Evolutionary conservation across 371 early-diverging fungal species (phyloP).

Genomic region (Circinella umbellata): DNA sequence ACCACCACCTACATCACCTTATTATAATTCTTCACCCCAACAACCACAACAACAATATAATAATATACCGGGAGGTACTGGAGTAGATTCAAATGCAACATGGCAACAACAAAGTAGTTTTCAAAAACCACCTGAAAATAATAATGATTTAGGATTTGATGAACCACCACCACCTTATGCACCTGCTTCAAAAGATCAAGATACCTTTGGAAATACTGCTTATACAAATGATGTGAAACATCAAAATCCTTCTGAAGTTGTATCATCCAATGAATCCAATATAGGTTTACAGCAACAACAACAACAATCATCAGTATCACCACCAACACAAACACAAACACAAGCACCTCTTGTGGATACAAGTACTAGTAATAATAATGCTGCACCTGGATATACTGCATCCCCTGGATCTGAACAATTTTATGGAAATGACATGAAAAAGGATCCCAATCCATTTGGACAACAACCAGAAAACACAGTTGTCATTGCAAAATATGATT

Average conservation of each 20-base stretch:
- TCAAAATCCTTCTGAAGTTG: no score
- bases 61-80: not conserved
- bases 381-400: slow-evolving; percentile 1
- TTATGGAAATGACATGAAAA: slow-evolving; percentile 8
- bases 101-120: not conserved
- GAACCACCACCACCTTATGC: slow-evolving; percentile 23
- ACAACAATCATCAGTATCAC: not conserved
- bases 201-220: not conserved
- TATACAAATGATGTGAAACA: slow-evolving; percentile 10
- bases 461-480: slow-evolving; percentile 24
- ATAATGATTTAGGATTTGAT: not conserved
- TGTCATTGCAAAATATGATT: slow-evolving; percentile 77
- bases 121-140: slow-evolving; percentile 2
- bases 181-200: not conserved
- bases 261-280: no score
- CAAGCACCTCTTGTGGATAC: not conserved
- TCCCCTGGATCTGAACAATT: not conserved
- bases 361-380: not conserved
- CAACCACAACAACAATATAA: not conserved
- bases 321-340: not conserved
- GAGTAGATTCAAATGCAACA: not conserved
- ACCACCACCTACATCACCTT: not conserved
- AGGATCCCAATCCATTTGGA: slow-evolving; percentile 1
- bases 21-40: not conserved
- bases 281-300: not conserved